Evolutionary conservation across 164 flowering plant species (phyloP), one percentile per base, ranked within the genome.

Genomic region (Stephania yunnanensis): DNA sequence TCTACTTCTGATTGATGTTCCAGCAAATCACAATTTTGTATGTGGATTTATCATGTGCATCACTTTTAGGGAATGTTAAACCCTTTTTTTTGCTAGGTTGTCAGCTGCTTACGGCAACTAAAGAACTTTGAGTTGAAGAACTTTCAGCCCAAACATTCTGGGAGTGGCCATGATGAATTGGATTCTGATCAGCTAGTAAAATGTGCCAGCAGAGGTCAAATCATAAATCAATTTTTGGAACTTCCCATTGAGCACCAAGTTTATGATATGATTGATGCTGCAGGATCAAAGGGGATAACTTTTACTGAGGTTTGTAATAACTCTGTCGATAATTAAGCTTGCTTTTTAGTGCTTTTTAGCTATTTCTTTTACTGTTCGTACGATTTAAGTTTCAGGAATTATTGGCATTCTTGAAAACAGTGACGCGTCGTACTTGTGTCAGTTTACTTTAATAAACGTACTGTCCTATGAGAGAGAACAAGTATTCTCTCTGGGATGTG

Each of bases 211-310:
- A 81, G 82, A 73, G 83, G 83, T 71, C 91, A 82, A 70, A 74
- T 85, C 48, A 86, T 83, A 30, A 91, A 94, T 5, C 97, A 91
- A 80, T 82, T 90, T 82, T 80, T 89, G 44, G 99, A 96, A 79
- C 92, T 96, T 80, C 91, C 98, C 3, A 78, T 96, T 63, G 92
- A 90, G 76, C 88, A 87, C 73, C 99, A 91, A 85, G 80, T 94
- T 68, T 86, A 85, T 85, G 98, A 96, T 79, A 83, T 91, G 85
- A 82, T 96, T 84, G 90, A 89, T 80, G 86, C 92, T 67, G 89
- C 79, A 77, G 97, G 97, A 75, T 80, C 88, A 30, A 83, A 85
- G 65, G 99, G 99, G 22, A 25, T 91, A 76, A 84, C 88, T 74
- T 67, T 85, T 65, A 71, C 76, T 63, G 92, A 90, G 90, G 97